Evolutionary conservation across 495 filamentous ascomycete species (phyloP), one percentile per base, ranked within the genome.

Genomic region (Aspergillus homomorphus): DNA sequence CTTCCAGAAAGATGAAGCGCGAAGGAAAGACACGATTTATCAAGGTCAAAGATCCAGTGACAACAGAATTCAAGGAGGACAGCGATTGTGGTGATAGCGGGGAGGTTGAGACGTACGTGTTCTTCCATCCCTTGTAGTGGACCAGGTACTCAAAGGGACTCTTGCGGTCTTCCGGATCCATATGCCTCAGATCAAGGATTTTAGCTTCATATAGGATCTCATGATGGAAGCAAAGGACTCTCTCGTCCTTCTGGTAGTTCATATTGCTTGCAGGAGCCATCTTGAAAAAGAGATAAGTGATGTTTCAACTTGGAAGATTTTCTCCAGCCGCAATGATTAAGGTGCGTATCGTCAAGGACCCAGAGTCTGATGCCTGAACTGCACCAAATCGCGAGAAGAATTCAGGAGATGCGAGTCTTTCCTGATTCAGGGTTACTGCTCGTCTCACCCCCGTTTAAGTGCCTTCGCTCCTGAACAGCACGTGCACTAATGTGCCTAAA

Each of bases 121-220:
- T 90, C 76, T 98, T 98, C 94, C 94, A 98, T 59, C 94, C 94
- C 71, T 97, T 97, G 76, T 98, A 98, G 73, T 98, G 94, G 49
- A 98, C 91, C 61, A 89, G 89, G 70, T 94, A 98, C 68, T 89
- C 84, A 58, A 82, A 88, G 44, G 85, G 81, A 48, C 87, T 89
- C 65, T 88, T 89, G 72, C 86, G 86, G 72, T 90, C 87, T 21
- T 82, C 83, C 12, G 80, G 76, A 44, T 89, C 79, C 46, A 82
- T 80, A 53, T 85, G 81, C 55, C 80, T 81, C 30, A 82, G 71
- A 45, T 97, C 93, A 38, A 96, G 78, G 44, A 98, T 87, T 74
- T 97, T 97, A 57, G 94, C 93, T 73, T 98, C 94, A 69, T 98
- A 98, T 18, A 98, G 83, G 67, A 98, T 85, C 58, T 96, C 92